A percentile compares a stretch with the other conserved stretches of the same genome.
These are phyloP conservation scores for Luzula sylvatica DNA, from an alignment of 176 grass and related monocot genomes.

Conservation along the genomic window DNA sequence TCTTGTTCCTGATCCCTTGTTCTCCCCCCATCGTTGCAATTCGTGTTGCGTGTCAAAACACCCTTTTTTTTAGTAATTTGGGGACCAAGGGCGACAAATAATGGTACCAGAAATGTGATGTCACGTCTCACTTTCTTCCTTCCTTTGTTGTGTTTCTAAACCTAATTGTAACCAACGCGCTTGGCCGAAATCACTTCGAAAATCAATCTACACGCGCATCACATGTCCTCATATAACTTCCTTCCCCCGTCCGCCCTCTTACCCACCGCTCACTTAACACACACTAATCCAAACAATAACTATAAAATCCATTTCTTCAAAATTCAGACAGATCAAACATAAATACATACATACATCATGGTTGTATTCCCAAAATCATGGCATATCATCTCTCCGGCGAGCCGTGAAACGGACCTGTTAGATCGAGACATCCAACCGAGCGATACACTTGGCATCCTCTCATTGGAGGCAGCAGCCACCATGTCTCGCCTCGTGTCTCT, in stretches of 20 bases:
- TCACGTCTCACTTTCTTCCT: not conserved
- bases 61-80: not conserved
- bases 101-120: not conserved
- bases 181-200: constrained; percentile 24
- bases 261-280: constrained; percentile 6
- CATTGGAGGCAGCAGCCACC: constrained; percentile 68
- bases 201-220: constrained; percentile 2
- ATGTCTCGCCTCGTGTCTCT: constrained; percentile 82
- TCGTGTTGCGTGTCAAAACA: not conserved
- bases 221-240: no score
- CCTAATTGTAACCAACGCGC: constrained; percentile 19
- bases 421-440: constrained; percentile 8
- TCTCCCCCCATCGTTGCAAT: not conserved
- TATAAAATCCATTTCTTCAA: constrained; percentile 14
- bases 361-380: constrained; percentile 47
- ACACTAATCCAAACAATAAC: not conserved
- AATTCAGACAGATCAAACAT: not conserved
- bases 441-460: constrained; percentile 69
- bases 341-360: constrained; percentile 18
- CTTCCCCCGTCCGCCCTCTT: constrained; percentile 2
- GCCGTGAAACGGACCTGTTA: not conserved
- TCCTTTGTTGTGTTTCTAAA: not conserved
- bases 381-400: constrained; percentile 33
- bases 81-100: not conserved
- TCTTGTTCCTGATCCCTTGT: not conserved